Percentiles rank a stretch among this genome's conserved stretches.
Evolutionary conservation across 257 asterid genomes (phyloP).

Genomic region (Lithospermum erythrorhizon): DNA sequence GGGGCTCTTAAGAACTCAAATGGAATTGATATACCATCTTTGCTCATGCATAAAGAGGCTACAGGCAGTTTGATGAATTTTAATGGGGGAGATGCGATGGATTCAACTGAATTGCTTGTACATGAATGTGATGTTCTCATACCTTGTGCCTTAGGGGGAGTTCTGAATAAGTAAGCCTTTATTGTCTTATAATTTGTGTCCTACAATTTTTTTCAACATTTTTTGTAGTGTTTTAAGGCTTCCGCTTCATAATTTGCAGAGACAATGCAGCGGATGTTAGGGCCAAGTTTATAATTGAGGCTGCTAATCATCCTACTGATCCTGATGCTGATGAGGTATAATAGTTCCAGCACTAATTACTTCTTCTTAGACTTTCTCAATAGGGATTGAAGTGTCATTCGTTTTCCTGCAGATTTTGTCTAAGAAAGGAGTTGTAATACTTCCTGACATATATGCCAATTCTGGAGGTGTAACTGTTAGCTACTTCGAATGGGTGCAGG

Average conservation of each 20-base stretch:
- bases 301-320: constrained; percentile 90
- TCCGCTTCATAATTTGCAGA: constrained; percentile 27
- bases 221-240: constrained; percentile 1
- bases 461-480: constrained; percentile 93
- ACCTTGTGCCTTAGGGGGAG: constrained; percentile 97
- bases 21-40: constrained; percentile 58
- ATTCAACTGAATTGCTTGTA: constrained; percentile 50
- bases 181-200: not conserved
- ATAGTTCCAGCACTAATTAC: not conserved
- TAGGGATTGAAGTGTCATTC: constrained; percentile 1
- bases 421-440: constrained; percentile 60
- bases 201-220: not conserved
- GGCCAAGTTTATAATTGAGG: constrained; percentile 78
- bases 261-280: constrained; percentile 65
- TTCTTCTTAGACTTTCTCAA: constrained; percentile 1
- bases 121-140: constrained; percentile 83
- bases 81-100: constrained; percentile 56
- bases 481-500: constrained; percentile 98
- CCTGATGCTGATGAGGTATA: constrained; percentile 92
- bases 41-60: constrained; percentile 48
- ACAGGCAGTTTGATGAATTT: constrained; percentile 50
- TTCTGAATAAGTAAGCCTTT: constrained; percentile 49
- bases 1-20: constrained; percentile 60
- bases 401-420: constrained; percentile 53
- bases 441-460: constrained; percentile 84